Conservation (phyloP, 306 rosid species). For the Ziziphus jujuba region DNA sequence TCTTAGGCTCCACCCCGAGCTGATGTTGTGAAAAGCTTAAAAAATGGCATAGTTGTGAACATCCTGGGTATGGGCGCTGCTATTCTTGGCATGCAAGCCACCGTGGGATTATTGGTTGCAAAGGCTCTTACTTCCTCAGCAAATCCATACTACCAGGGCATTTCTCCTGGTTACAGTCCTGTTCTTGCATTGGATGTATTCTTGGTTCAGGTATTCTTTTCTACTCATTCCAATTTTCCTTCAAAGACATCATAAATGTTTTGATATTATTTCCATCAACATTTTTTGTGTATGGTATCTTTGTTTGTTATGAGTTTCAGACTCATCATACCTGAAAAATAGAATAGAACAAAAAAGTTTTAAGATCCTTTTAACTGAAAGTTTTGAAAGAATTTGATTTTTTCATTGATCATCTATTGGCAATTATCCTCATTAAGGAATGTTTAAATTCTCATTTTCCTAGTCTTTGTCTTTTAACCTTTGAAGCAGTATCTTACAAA, state of each 20-base stretch:
- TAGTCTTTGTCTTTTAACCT: no score
- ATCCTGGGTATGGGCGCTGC: constrained; percentile 95
- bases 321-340: no score
- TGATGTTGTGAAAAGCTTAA: constrained; percentile 84
- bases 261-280: background rate
- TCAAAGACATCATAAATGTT: background rate
- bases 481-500: no score
- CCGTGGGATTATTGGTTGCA: constrained; percentile 88
- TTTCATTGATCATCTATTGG: no score
- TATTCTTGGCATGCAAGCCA: constrained; percentile 95
- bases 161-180: constrained; percentile 82
- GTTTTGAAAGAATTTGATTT: no score
- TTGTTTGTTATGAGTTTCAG: no score
- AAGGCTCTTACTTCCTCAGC: constrained; percentile 93
- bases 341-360: no score
- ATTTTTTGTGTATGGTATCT: no score
- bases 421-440: no score
- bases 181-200: constrained; percentile 96
- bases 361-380: no score
- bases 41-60: constrained; percentile 77
- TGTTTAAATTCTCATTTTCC: no score
- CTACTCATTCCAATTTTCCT: background rate
- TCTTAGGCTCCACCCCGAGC: constrained; percentile 97
- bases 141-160: constrained; percentile 82
- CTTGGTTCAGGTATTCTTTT: constrained; percentile 80